Base-by-base conservation (phyloP, 306 rosid genomes). In the Cucumis melo region DNA sequence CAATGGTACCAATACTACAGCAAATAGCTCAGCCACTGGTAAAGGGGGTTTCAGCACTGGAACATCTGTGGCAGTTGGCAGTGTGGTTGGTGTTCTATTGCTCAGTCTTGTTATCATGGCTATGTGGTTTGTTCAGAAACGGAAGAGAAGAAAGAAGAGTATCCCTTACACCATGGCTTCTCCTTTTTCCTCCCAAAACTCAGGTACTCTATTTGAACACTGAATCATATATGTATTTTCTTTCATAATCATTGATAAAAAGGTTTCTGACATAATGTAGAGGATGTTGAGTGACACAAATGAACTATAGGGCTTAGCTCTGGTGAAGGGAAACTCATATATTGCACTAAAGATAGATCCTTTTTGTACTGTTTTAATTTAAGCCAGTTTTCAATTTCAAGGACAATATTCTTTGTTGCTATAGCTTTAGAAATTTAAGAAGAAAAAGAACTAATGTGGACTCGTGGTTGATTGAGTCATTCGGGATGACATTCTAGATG, bases 101-200 rank as follows among this genome's bases (percentile, higher is more conserved):
- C 85, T 95, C 78, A 82, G 98, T 84, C 86, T 92, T 80, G 79
- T 89, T 78, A 80, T 86, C 61, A 86, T 89, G 88, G 87, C 84
- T 8, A 76, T 88, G 75, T 90, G 91, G 90, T 86, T 92, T 78
- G 80, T 78, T 65, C 81, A 77, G 80, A 95, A 81, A 80, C 89
- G 80, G 51, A 92, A 88, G 89, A 85, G 86, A 84, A 80, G 53
- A 80, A 81, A 59, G 12, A 77, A 83, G 8, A 77, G 80, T 83
- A 61, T 58, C 80, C 85, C 84, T 61, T 90, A 88, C 82, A 78
- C 65, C 48, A 50, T 71, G 71, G 81, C 96, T 51, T 95, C 99
- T 64, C 99, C 99, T 50, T 87, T 81, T 75, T 90, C 98, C n/a
- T 94, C 97, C 68, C 98, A 92, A 64, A 90, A 88, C 86, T 95